Conservation (phyloP, 345 rosid genomes). For the Gynandropsis gynandra region DNA sequence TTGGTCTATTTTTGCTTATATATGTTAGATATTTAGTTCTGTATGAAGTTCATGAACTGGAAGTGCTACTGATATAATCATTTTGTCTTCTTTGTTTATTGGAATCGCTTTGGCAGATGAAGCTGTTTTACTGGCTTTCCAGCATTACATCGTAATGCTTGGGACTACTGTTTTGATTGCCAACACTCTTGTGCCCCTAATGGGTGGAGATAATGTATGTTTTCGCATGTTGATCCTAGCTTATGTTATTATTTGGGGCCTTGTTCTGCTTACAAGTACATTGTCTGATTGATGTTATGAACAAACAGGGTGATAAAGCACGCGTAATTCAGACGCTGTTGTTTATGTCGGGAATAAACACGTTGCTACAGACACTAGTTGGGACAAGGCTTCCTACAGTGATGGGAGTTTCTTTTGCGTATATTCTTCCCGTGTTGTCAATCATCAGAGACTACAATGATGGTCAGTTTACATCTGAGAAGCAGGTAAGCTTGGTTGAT, state of each 20-base stretch:
- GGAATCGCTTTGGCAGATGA: slow-evolving; percentile 45
- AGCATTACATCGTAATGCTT: slow-evolving; percentile 88
- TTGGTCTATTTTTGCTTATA: too few species aligned
- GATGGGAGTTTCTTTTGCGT: slow-evolving; percentile 88
- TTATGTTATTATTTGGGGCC: too few species aligned
- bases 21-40: not conserved
- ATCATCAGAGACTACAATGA: slow-evolving; percentile 62
- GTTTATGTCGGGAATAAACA: slow-evolving; percentile 90
- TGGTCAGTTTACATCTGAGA: slow-evolving; percentile 41
- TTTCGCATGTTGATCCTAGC: too few species aligned
- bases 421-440: slow-evolving; percentile 61
- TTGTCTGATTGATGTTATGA: slow-evolving; percentile 6
- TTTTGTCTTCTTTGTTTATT: slow-evolving; percentile 4
- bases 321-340: slow-evolving; percentile 71
- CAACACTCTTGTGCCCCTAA: slow-evolving; percentile 55
- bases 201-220: slow-evolving; percentile 88
- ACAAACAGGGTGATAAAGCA: slow-evolving; percentile 77
- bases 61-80: not conserved
- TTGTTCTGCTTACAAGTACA: too few species aligned
- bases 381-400: slow-evolving; percentile 94
- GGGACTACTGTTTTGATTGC: slow-evolving; percentile 75
- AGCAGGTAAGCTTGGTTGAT: slow-evolving; percentile 35
- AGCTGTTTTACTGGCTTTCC: slow-evolving; percentile 66
- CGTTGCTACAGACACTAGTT: slow-evolving; percentile 72
- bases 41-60: slow-evolving; percentile 1